These are phyloP conservation scores for Sporothrix luriei DNA, from an alignment of 2,329 filamentous ascomycete species.

Conservation along the genomic window DNA sequence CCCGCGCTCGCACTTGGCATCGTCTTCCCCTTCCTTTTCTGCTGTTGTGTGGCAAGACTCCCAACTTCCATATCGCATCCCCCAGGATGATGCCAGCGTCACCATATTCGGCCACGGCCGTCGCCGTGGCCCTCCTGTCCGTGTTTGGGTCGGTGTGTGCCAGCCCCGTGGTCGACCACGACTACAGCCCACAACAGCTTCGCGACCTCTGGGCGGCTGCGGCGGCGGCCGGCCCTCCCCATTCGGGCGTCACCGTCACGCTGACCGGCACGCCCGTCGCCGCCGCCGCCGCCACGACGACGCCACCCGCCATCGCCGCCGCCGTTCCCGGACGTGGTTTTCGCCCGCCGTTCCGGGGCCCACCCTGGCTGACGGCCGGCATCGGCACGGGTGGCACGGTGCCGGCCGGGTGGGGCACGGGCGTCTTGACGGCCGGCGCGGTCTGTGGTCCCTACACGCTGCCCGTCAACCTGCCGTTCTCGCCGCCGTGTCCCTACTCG, in stretches of 20 bases:
- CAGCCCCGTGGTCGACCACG: neutral
- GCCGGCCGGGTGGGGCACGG: conserved; percentile 17
- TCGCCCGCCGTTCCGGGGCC: neutral
- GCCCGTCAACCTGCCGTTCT: conserved; percentile 27
- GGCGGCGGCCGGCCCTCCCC: neutral
- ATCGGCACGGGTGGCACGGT: neutral
- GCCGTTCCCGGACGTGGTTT: neutral
- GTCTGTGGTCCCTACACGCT: conserved; percentile 27
- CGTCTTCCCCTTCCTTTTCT: too few species aligned
- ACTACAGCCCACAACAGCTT: neutral
- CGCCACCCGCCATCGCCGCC: neutral
- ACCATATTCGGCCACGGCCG: neutral
- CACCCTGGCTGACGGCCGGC: conserved; percentile 12
- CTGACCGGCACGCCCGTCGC: neutral
- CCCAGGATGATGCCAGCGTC: neutral
- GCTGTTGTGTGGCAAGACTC: too few species aligned
- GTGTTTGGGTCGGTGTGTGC: neutral
- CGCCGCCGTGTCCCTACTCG: conserved; percentile 25
- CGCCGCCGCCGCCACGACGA: neutral
- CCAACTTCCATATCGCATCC: neutral
- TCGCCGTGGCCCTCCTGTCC: neutral
- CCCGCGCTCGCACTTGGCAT: neutral
- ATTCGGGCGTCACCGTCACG: neutral
- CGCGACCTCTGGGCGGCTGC: neutral
- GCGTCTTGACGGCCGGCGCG: conserved; percentile 24